These are phyloP conservation scores for Colletotrichum graminicola DNA, from an alignment of 2,329 filamentous ascomycete species.

Conservation along the genomic window DNA sequence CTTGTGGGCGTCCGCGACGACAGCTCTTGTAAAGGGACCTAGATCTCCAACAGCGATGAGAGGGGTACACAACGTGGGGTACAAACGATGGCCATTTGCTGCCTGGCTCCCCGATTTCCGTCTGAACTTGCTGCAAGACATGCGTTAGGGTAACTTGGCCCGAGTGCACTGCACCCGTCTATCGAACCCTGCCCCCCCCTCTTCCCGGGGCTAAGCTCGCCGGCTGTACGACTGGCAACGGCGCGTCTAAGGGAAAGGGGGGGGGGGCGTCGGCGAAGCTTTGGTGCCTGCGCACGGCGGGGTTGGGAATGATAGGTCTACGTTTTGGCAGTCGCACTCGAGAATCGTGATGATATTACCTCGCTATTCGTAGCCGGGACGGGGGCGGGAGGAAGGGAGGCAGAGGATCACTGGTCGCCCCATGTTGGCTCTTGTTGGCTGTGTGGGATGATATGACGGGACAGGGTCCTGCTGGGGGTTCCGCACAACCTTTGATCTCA, in stretches of 20 bases:
- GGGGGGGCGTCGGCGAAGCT: background rate
- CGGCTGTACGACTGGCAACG: background rate
- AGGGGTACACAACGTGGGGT: too few relatives aligned
- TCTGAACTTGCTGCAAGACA: too few relatives aligned
- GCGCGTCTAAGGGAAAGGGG: background rate
- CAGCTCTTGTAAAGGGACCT: background rate
- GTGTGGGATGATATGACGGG: background rate
- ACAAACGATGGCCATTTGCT: too few relatives aligned
- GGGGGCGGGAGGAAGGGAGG: background rate
- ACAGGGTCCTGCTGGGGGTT: background rate
- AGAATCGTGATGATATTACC: too few relatives aligned
- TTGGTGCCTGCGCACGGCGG: background rate
- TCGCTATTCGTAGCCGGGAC: background rate
- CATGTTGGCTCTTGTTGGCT: background rate
- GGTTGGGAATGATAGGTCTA: background rate
- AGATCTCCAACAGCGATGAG: too few relatives aligned
- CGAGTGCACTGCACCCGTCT: background rate
- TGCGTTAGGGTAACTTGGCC: too few relatives aligned
- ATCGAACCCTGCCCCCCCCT: too few relatives aligned
- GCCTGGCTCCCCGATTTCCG: too few relatives aligned
- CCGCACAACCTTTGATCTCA: too few relatives aligned
- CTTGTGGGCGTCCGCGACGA: background rate
- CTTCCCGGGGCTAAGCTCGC: background rate
- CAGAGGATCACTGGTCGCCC: slow-evolving; percentile 1
- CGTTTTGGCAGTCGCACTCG: too few relatives aligned